phyloP scores from a whole-genome alignment of 1,139 yeast genomes.

The Geotrichum reessii region DNA sequence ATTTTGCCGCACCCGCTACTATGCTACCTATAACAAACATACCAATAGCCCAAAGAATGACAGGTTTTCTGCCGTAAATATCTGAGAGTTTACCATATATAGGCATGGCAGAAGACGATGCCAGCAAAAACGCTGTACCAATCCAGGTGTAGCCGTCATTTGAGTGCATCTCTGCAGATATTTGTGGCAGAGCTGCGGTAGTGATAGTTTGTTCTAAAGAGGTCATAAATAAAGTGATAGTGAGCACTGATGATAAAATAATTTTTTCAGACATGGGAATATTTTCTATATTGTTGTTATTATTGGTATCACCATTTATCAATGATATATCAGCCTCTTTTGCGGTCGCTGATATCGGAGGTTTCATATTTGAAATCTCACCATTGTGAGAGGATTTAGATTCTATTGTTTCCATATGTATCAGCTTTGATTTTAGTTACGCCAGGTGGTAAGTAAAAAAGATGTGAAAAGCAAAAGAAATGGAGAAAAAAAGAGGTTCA shows the following conservation, averaged over 20 bases:
- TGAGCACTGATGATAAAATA: conserved; percentile 19
- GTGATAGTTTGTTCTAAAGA: conserved; percentile 30
- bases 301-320: neutral
- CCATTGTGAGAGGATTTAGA: neutral
- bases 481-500: too few species aligned
- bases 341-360: neutral
- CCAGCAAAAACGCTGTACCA: conserved; percentile 35
- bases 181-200: conserved; percentile 28
- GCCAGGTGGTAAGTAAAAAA: neutral
- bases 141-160: conserved; percentile 29
- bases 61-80: conserved; percentile 54
- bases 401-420: neutral
- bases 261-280: conserved; percentile 10
- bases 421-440: neutral
- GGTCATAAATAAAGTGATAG: conserved; percentile 25
- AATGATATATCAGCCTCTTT: neutral
- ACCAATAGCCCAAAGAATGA: conserved; percentile 45
- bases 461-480: neutral
- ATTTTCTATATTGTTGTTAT: neutral
- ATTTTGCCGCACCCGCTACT: conserved; percentile 47
- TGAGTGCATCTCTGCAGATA: conserved; percentile 26
- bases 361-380: neutral
- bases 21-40: conserved; percentile 59
- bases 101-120: conserved; percentile 53
- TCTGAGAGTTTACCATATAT: conserved; percentile 61